Base-by-base conservation (phyloP, 129 eudicot species). In the Ambrosia trifida region DNA sequence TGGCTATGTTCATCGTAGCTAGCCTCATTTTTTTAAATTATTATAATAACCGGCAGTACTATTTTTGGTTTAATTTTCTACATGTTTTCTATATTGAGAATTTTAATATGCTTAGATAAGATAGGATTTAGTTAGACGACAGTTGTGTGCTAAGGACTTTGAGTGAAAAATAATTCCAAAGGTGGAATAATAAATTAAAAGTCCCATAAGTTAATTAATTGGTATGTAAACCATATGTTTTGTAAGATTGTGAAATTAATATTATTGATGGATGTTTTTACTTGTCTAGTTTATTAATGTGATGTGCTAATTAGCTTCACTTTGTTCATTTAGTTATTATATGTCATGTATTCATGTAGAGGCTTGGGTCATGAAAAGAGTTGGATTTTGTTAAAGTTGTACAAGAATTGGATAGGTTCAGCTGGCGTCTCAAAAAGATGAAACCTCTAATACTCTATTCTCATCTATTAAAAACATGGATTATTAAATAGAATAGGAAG, bases 1-100 rank as follows among this genome's bases (percentile, higher is more conserved):
- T 83, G 96, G 90, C 53, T 83, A 81, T 54, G 82, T 77, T 76
- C 88, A 77, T 85, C 88, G 79, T 47, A 47, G 52, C 52, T 82
- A 76, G 78, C 64, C 36, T 44, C 18, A 45, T 28, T 31, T 68
- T 2, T 24, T 24, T 24, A 16, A 24, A 2, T 18, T 51, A 3
- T 17, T 3, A 3, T 56, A 4, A 3, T 49, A 19, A 33, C 68
- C 64, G n/a, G 69, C 44, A 60, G 50, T 52, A n/a, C n/a, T n/a
- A 51, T 16, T 78, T 70, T 70, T 52, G 45, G 66, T 43, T 44
- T 12, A 16, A 17, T 56, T 53, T 65, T 31, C 35, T 67, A 45
- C 32, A 78, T 72, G 73, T 56, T 78, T 72, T 72, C 49, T 70
- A 70, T 70, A 70, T 61, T 78, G 60, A 70, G 38, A 78, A 30